Evolutionary conservation across 768 basidiomycete species (phyloP).

Genomic region (Xanthoconium stramineum): DNA sequence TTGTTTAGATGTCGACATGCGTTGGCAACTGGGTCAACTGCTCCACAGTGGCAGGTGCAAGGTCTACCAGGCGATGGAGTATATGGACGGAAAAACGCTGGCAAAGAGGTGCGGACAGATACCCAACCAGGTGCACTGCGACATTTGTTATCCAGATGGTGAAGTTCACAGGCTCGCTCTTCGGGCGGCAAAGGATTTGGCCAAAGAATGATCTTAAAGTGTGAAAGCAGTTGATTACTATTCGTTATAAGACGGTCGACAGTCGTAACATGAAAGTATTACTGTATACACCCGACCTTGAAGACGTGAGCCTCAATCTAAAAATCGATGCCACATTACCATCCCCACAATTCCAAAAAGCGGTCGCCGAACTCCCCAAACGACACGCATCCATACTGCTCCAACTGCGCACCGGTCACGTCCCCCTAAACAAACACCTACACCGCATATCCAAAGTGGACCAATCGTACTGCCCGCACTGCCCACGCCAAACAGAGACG

Average conservation of each 20-base stretch:
- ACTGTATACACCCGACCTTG: too few species aligned
- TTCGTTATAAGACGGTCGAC: too few species aligned
- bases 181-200: not conserved
- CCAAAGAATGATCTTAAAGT: not conserved
- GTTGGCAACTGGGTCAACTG: not conserved
- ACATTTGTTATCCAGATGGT: not conserved
- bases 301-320: too few species aligned
- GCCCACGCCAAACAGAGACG: not conserved
- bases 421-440: not conserved
- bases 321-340: not conserved
- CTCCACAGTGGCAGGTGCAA: not conserved
- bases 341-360: not conserved
- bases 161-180: not conserved
- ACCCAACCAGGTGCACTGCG: slow-evolving; percentile 2
- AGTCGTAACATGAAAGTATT: too few species aligned
- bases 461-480: not conserved
- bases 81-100: not conserved
- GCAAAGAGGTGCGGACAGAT: slow-evolving; percentile 1
- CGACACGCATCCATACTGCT: not conserved
- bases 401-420: not conserved
- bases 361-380: not conserved
- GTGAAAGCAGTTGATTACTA: too few species aligned
- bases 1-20: not conserved
- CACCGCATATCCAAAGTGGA: not conserved
- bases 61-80: not conserved